Percentiles rank a stretch among this genome's conserved stretches.
phyloP scores from a whole-genome alignment of 1,139 yeast species.

The Saccharomyces hybrid region DNA sequence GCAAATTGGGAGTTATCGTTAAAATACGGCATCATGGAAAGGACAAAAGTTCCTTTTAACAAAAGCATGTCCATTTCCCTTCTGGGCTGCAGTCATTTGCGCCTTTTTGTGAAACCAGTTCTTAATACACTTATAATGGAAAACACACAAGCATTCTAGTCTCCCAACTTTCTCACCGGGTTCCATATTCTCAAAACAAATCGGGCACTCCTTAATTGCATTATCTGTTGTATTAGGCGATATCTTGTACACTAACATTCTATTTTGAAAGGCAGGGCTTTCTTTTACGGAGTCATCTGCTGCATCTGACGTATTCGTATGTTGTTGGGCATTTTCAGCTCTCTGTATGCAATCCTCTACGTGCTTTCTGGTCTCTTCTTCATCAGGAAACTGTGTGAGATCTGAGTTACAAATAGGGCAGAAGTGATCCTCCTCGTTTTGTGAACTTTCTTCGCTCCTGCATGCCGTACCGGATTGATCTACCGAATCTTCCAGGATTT shows the following conservation, averaged over 20 bases:
- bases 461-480: background rate
- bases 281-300: constrained; percentile 8
- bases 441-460: background rate
- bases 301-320: constrained; percentile 30
- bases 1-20: background rate
- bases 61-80: constrained; percentile 1
- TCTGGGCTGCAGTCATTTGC: constrained; percentile 23
- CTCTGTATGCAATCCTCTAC: constrained; percentile 58
- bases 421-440: constrained; percentile 17
- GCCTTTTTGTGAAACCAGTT: constrained; percentile 88
- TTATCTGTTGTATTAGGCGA: constrained; percentile 40
- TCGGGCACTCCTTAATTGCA: constrained; percentile 72
- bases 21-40: constrained; percentile 20
- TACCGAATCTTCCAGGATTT: constrained; percentile 41
- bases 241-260: constrained; percentile 80
- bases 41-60: constrained; percentile 22
- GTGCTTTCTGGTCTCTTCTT: constrained; percentile 51
- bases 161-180: constrained; percentile 90
- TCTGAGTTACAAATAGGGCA: constrained; percentile 53
- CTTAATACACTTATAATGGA: constrained; percentile 83
- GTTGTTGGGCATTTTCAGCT: constrained; percentile 58
- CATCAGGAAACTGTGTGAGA: constrained; percentile 35
- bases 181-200: constrained; percentile 79
- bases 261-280: constrained; percentile 39
- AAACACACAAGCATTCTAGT: constrained; percentile 87